Evolutionary conservation across 2,329 filamentous ascomycete species (phyloP).

Genomic region (Colletotrichum gloeosporioides): DNA sequence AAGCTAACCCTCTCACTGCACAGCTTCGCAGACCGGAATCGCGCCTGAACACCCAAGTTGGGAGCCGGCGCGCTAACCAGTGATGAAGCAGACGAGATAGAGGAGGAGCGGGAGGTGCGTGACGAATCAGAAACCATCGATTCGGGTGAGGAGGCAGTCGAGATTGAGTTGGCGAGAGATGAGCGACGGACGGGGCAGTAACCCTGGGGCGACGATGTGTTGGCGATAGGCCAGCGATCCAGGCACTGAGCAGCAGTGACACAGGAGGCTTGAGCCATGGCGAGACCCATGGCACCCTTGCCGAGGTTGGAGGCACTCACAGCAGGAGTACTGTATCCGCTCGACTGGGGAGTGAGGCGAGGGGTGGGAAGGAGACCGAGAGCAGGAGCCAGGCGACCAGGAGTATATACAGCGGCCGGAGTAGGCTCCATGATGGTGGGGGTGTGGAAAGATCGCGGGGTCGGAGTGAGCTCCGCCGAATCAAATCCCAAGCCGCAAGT

Average conservation of each 20-base stretch:
- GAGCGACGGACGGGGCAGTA: conserved; percentile 60
- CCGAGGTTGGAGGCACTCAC: conserved; percentile 58
- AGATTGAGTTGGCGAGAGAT: conserved; percentile 67
- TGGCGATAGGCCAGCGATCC: conserved; percentile 56
- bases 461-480: conserved; percentile 43
- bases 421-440: conserved; percentile 57
- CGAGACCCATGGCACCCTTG: conserved; percentile 64
- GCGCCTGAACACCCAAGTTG: conserved; percentile 66
- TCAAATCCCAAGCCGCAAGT: conserved; percentile 37
- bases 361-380: conserved; percentile 64
- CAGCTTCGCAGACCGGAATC: conserved; percentile 66
- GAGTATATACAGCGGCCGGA: conserved; percentile 45
- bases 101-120: conserved; percentile 67
- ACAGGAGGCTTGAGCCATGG: conserved; percentile 61
- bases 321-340: conserved; percentile 65
- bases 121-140: conserved; percentile 71
- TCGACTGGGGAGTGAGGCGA: conserved; percentile 61
- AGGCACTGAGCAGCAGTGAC: conserved; percentile 51
- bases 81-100: conserved; percentile 67
- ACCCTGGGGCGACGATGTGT: conserved; percentile 57
- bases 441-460: conserved; percentile 44
- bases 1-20: conserved; percentile 60
- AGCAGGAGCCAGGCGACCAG: conserved; percentile 55
- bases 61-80: conserved; percentile 64
- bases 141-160: conserved; percentile 68